phyloP scores from a whole-genome alignment of 2,329 filamentous ascomycete genomes.

The Colletotrichum lini region DNA sequence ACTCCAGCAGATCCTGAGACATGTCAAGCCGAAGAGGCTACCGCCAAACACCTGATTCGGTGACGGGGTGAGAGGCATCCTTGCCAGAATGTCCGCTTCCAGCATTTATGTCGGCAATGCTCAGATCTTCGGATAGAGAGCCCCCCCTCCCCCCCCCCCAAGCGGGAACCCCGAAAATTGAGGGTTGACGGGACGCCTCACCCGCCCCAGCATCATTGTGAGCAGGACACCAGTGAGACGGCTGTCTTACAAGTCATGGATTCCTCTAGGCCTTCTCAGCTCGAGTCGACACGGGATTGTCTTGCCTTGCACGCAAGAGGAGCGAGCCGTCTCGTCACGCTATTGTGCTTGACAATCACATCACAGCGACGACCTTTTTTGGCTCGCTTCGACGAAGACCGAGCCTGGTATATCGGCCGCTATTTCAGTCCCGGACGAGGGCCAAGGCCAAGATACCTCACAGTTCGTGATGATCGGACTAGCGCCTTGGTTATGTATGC shows the following conservation, averaged over 20 bases:
- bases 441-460: too few species aligned
- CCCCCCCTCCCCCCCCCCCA: too few species aligned
- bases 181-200: constrained; percentile 23
- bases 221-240: not conserved
- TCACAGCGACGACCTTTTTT: too few species aligned
- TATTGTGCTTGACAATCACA: too few species aligned
- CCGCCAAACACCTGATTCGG: constrained; percentile 6
- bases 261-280: constrained; percentile 8
- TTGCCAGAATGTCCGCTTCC: constrained; percentile 10
- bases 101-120: not conserved
- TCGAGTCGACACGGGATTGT: not conserved
- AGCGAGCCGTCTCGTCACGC: too few species aligned
- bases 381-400: too few species aligned
- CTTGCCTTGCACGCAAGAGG: not conserved
- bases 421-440: too few species aligned
- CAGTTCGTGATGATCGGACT: too few species aligned
- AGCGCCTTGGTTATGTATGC: too few species aligned
- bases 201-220: constrained; percentile 15
- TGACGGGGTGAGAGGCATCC: not conserved
- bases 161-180: not conserved
- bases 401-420: too few species aligned
- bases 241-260: not conserved
- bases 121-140: not conserved
- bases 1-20: constrained; percentile 13
- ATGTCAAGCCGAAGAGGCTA: not conserved